Evolutionary conservation across 129 eudicot genomes (phyloP).

Genomic region (Arctium minus): DNA sequence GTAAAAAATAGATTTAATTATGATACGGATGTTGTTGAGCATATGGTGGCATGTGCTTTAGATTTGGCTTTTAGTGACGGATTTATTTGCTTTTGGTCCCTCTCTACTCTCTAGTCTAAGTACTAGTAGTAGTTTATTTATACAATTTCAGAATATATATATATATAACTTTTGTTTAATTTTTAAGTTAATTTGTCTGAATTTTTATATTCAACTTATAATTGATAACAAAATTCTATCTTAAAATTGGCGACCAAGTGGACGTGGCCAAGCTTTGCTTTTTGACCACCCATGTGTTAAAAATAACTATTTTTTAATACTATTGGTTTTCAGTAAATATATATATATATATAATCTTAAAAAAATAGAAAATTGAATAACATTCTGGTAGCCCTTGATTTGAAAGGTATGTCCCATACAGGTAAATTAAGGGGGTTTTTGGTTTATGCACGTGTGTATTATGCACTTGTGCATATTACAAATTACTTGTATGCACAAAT

Average conservation of each 20-base stretch:
- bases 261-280: slow-evolving; percentile 20
- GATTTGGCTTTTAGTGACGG: slow-evolving; percentile 24
- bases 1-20: background rate
- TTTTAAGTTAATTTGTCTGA: too few species aligned
- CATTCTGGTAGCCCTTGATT: too few species aligned
- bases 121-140: slow-evolving; percentile 10
- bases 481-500: too few species aligned
- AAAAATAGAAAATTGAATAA: too few species aligned
- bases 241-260: slow-evolving; percentile 16
- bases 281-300: slow-evolving; percentile 30
- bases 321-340: background rate
- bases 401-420: too few species aligned
- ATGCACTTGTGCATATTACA: too few species aligned
- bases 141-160: background rate
- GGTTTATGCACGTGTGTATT: too few species aligned
- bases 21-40: slow-evolving; percentile 26
- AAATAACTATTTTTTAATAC: background rate
- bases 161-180: background rate
- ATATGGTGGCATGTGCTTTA: slow-evolving; percentile 30
- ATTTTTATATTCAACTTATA: too few species aligned
- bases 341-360: too few species aligned
- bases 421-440: too few species aligned
- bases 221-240: background rate
- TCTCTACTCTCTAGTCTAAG: background rate
- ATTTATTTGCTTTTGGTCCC: slow-evolving; percentile 24